phyloP scores from a whole-genome alignment of 345 rosid genomes.

The Stellera chamaejasme region DNA sequence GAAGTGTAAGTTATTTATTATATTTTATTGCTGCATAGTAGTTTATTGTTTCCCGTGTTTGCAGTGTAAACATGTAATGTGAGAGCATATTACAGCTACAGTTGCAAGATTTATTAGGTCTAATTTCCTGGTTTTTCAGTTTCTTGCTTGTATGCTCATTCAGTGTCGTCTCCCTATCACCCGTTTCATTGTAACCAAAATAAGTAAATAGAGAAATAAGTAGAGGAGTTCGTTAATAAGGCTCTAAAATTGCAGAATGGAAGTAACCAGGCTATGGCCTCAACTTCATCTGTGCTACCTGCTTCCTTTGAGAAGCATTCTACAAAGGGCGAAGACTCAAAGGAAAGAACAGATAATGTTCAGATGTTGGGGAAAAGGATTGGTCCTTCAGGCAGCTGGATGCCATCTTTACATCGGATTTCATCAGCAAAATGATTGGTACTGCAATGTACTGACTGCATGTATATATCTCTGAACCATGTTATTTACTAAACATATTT shows the following conservation, averaged over 20 bases:
- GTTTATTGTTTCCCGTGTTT: conserved; percentile 2
- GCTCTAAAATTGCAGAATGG: conserved; percentile 16
- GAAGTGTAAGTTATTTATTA: conserved; percentile 16
- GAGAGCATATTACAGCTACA: not conserved
- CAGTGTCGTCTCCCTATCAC: no score
- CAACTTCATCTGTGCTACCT: conserved; percentile 23
- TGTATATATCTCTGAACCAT: not conserved
- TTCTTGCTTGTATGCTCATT: no score
- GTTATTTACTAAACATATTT: not conserved
- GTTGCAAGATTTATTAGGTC: not conserved
- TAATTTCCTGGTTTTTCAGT: not conserved
- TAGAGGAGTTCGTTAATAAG: not conserved
- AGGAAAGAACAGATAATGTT: conserved; percentile 17
- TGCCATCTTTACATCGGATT: conserved; percentile 18
- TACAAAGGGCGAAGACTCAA: conserved; percentile 16
- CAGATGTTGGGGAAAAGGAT: conserved; percentile 18
- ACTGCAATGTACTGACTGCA: not conserved
- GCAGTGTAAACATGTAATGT: conserved; percentile 3
- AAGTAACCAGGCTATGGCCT: conserved; percentile 16
- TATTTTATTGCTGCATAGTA: conserved; percentile 1
- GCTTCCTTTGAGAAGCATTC: conserved; percentile 16
- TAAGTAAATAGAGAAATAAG: no score
- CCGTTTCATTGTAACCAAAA: no score
- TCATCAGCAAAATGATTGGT: conserved; percentile 29
- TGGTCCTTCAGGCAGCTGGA: conserved; percentile 31